Base-by-base conservation (phyloP, 179 eudicot genomes). In the Actinidia polygama region DNA sequence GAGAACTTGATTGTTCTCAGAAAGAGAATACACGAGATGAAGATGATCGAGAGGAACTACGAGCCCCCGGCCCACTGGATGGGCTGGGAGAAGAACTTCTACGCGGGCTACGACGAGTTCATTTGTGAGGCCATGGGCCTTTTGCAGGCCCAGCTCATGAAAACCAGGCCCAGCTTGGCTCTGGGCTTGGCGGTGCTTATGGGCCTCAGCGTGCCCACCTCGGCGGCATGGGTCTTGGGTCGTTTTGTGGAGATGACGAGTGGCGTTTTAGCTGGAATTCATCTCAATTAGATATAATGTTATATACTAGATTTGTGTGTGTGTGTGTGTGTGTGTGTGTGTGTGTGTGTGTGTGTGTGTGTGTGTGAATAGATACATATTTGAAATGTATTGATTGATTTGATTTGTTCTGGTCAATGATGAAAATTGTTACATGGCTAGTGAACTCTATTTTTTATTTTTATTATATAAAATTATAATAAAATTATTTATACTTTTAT, bases 71-170 rank as follows among this genome's bases (percentile, higher is more conserved):
- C 80, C 1, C 49, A 75, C 62, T 90, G 89, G 89, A 83, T 84
- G 83, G 84, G 77, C 3, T 89, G 91, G 93, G 91, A 88, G 85
- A 89, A 83, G 85, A 76, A 64, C 26, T 75, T 74, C 77, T 70
- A 77, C 16, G 26, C 11, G 10, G 67, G 79, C 23, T 84, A 82
- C 30, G 83, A 87, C 53, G 64, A 47, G 4, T 73, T 78, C 64
- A 66, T 89, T 0, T 86, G 76, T 78, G 87, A 86, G 21, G 85
- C 81, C 6, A 18, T 79, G 26, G 88, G 84, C 64, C 7, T 81
- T 3, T 59, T 88, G 80, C 90, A 88, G 82, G 16, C 26, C 1
- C 40, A 21, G 53, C 23, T 88, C 82, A 88, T 88, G 88, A 73
- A 88, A 3, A 79, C 73, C 2, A 79, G 90, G 85, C 90, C 90